These are phyloP conservation scores for Penicillium brasilianum DNA, from an alignment of 2,329 filamentous ascomycete genomes.

Conservation along the genomic window DNA sequence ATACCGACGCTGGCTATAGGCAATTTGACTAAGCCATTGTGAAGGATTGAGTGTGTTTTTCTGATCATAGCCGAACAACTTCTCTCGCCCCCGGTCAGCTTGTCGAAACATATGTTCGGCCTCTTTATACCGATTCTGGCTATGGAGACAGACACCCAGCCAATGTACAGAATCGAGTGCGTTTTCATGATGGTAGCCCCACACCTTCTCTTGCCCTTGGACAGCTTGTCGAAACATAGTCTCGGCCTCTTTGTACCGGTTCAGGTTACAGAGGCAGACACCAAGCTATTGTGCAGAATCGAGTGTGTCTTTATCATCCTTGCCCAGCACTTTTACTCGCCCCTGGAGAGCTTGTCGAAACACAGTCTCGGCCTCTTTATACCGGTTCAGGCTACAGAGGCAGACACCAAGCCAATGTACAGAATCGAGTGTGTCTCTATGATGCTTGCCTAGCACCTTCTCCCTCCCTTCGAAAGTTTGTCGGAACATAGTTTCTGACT, in stretches of 20 bases:
- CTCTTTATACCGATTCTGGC: not conserved
- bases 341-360: not conserved
- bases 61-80: not conserved
- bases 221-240: not conserved
- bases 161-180: not conserved
- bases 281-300: not conserved
- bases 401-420: not conserved
- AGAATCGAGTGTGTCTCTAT: not conserved
- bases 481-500: not conserved
- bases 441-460: not conserved
- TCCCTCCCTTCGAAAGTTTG: not conserved
- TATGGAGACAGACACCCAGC: not conserved
- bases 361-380: not conserved
- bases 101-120: not conserved
- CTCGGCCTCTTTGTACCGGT: not conserved
- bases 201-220: not conserved
- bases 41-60: not conserved
- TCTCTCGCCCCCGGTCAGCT: not conserved
- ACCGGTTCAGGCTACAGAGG: not conserved
- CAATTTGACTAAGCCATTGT: no score
- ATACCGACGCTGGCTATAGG: no score
- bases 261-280: no score
- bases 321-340: not conserved
- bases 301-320: not conserved
- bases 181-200: not conserved